phyloP scores from a whole-genome alignment of 257 asterid genomes.

The Primulina eburnea region DNA sequence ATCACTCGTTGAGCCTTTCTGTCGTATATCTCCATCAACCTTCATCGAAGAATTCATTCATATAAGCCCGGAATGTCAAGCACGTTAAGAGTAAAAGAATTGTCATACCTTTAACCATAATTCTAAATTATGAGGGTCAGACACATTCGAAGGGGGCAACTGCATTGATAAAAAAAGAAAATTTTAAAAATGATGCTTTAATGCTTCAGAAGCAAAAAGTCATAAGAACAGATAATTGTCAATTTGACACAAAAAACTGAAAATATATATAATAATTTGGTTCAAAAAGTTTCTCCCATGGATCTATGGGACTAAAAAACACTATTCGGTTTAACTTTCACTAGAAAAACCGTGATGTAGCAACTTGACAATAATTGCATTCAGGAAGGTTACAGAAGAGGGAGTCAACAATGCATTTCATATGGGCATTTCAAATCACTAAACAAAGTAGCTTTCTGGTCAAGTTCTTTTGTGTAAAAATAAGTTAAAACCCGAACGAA shows the following conservation, averaged over 20 bases:
- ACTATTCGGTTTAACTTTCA: constrained; percentile 3
- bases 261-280: neutral
- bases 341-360: constrained; percentile 7
- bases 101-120: constrained; percentile 82
- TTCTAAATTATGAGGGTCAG: constrained; percentile 84
- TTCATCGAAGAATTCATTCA: constrained; percentile 28
- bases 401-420: neutral
- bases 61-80: constrained; percentile 17
- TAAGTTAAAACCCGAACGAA: neutral
- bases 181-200: constrained; percentile 2
- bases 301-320: constrained; percentile 4
- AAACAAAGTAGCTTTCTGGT: neutral
- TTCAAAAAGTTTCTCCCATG: neutral
- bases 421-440: neutral
- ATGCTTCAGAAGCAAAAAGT: constrained; percentile 9
- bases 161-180: constrained; percentile 25
- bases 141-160: constrained; percentile 71
- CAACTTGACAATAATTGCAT: neutral
- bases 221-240: neutral
- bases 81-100: constrained; percentile 2
- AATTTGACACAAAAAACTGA: neutral
- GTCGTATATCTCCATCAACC: constrained; percentile 94
- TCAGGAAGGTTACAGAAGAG: neutral
- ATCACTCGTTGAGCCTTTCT: constrained; percentile 82
- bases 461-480: neutral